phyloP scores from a whole-genome alignment of 805 yeast genomes.

The Kazachstania taianensis region DNA sequence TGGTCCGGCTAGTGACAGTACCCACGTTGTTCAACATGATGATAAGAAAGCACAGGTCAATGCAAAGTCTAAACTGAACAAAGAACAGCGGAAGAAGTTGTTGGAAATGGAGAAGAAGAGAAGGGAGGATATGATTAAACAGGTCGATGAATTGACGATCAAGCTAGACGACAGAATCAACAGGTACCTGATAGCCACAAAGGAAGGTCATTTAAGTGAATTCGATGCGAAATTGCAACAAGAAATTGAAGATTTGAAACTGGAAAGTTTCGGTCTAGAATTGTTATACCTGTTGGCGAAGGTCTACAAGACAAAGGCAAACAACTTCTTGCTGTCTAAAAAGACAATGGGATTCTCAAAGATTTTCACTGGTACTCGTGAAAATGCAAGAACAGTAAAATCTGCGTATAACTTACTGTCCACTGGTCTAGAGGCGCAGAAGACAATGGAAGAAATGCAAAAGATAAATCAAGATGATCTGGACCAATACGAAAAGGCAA shows the following conservation, averaged over 20 bases:
- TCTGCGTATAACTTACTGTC: slow-evolving; percentile 75
- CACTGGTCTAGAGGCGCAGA: slow-evolving; percentile 82
- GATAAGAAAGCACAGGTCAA: slow-evolving; percentile 21
- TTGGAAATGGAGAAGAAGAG: slow-evolving; percentile 44
- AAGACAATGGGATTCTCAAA: slow-evolving; percentile 83
- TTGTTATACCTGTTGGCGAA: slow-evolving; percentile 74
- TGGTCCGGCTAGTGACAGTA: slow-evolving; percentile 8
- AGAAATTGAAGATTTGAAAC: slow-evolving; percentile 73
- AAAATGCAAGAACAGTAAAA: slow-evolving; percentile 73
- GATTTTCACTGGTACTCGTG: slow-evolving; percentile 68
- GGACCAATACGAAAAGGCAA: slow-evolving; percentile 55
- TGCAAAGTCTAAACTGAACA: slow-evolving; percentile 19
- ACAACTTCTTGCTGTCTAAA: slow-evolving; percentile 60
- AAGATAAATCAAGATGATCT: slow-evolving; percentile 53
- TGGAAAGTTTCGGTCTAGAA: slow-evolving; percentile 93
- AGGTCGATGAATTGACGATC: slow-evolving; percentile 41
- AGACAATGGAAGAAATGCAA: slow-evolving; percentile 61
- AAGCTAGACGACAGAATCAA: slow-evolving; percentile 41
- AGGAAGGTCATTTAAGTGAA: slow-evolving; percentile 37
- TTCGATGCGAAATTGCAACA: slow-evolving; percentile 42
- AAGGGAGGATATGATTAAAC: slow-evolving; percentile 37
- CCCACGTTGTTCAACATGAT: slow-evolving; percentile 28
- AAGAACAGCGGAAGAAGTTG: slow-evolving; percentile 41
- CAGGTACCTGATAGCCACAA: slow-evolving; percentile 35
- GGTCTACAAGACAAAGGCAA: slow-evolving; percentile 66